Conservation (phyloP, 495 filamentous ascomycete genomes). For the Zalerion maritima region DNA sequence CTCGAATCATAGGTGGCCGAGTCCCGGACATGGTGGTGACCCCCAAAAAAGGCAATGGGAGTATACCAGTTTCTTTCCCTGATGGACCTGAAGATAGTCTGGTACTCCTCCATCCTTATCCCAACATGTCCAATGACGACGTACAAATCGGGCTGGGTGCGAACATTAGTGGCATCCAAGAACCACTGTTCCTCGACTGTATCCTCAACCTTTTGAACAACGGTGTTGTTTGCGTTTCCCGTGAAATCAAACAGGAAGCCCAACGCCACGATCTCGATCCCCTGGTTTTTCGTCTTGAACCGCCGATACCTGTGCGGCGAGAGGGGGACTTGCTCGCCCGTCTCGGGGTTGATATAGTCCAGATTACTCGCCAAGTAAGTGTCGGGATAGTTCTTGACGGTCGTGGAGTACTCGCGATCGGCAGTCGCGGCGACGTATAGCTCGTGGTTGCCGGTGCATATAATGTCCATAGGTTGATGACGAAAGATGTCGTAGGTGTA, state of each 20-base stretch:
- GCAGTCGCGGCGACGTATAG: slow-evolving; percentile 71
- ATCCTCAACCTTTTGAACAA: slow-evolving; percentile 62
- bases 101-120: slow-evolving; percentile 62
- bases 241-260: slow-evolving; percentile 92
- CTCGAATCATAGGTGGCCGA: slow-evolving; percentile 67
- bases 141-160: slow-evolving; percentile 77
- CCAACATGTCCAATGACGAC: slow-evolving; percentile 79
- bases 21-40: slow-evolving; percentile 83
- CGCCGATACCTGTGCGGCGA: slow-evolving; percentile 72
- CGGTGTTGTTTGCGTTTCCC: slow-evolving; percentile 75
- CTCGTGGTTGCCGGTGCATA: slow-evolving; percentile 91
- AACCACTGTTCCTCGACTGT: slow-evolving; percentile 83
- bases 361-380: slow-evolving; percentile 83
- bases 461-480: slow-evolving; percentile 66
- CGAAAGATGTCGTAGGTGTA: slow-evolving; percentile 77
- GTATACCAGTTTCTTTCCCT: slow-evolving; percentile 59
- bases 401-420: slow-evolving; percentile 56
- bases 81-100: slow-evolving; percentile 63
- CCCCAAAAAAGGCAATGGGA: slow-evolving; percentile 88
- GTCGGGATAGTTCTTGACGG: slow-evolving; percentile 62
- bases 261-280: slow-evolving; percentile 70
- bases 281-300: slow-evolving; percentile 78
- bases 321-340: slow-evolving; percentile 55
- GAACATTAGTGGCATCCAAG: slow-evolving; percentile 66
- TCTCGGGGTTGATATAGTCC: slow-evolving; percentile 64